Percentiles rank a stretch among this genome's conserved stretches.
Evolutionary conservation across 23 red algal species (phyloP).

Genomic region (Gracilaria domingensis): DNA sequence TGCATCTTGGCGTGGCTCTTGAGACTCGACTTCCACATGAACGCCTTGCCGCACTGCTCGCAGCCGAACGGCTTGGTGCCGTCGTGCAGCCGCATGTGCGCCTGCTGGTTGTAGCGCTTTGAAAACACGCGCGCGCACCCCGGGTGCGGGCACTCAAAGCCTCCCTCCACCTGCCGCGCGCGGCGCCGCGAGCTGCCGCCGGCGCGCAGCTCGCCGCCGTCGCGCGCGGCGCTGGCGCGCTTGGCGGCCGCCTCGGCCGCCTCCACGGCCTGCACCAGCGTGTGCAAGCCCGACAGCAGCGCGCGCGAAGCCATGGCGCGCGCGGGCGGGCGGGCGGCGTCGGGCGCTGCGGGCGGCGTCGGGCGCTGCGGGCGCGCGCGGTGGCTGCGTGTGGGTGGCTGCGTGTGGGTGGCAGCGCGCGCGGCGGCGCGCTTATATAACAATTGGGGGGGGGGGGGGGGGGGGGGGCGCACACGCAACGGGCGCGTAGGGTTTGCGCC

Average conservation of each 20-base stretch:
- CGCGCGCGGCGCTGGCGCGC: background rate
- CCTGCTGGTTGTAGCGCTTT: constrained; percentile 84
- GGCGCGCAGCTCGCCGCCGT: constrained; percentile 13
- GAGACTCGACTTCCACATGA: constrained; percentile 76
- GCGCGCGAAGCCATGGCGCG: constrained; percentile 6
- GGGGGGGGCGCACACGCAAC: too few species aligned
- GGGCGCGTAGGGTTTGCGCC: too few species aligned
- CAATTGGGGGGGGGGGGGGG: too few species aligned
- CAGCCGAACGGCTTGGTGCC: constrained; percentile 81
- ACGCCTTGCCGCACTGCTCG: constrained; percentile 44
- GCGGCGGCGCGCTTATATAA: too few species aligned
- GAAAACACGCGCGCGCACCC: constrained; percentile 75
- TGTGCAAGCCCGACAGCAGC: constrained; percentile 18
- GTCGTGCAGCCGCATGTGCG: constrained; percentile 81
- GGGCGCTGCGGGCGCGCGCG: too few species aligned
- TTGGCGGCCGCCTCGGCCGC: constrained; percentile 29
- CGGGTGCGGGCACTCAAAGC: constrained; percentile 74
- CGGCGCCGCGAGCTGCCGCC: constrained; percentile 13
- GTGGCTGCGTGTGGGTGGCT: too few species aligned
- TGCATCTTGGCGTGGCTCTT: constrained; percentile 74
- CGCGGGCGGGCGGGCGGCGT: too few species aligned
- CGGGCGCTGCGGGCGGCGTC: too few species aligned
- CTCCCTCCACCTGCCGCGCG: constrained; percentile 2
- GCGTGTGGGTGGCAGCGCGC: too few species aligned
- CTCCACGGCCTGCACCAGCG: constrained; percentile 48